phyloP scores from a whole-genome alignment of 2,329 filamentous ascomycete genomes.

The Aspergillus costaricaensis region DNA sequence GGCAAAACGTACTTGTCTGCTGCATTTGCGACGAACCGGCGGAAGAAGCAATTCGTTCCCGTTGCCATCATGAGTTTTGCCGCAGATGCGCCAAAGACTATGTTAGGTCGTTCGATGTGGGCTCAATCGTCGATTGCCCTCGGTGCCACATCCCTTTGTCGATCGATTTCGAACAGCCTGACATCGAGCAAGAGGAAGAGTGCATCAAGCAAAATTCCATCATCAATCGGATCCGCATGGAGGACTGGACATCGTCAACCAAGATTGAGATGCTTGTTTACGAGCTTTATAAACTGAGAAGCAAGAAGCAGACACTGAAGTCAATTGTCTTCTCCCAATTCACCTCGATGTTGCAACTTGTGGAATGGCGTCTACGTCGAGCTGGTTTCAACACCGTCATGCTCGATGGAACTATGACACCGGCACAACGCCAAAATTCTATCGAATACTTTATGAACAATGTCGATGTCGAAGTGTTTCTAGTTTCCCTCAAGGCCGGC shows the following conservation, averaged over 20 bases:
- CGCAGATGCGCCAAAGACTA: constrained; percentile 79
- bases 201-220: constrained; percentile 93
- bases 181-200: constrained; percentile 87
- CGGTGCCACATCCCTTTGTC: constrained; percentile 85
- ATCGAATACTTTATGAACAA: constrained; percentile 98
- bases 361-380: constrained; percentile 92
- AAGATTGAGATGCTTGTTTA: constrained; percentile 98
- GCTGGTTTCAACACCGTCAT: constrained; percentile 99
- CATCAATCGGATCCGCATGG: constrained; percentile 98
- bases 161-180: constrained; percentile 92
- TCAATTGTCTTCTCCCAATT: constrained; percentile 98
- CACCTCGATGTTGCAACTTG: constrained; percentile 93
- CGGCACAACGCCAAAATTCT: constrained; percentile 85
- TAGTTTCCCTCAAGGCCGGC: constrained; percentile 93
- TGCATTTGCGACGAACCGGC: constrained; percentile 95
- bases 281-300: constrained; percentile 87
- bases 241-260: constrained; percentile 96
- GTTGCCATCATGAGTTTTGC: constrained; percentile 92
- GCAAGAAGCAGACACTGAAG: constrained; percentile 90
- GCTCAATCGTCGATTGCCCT: constrained; percentile 68
- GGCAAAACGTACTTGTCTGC: constrained; percentile 88
- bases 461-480: constrained; percentile 88
- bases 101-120: constrained; percentile 70
- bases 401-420: constrained; percentile 97
- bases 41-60: constrained; percentile 89